Percentiles rank a stretch among this genome's conserved stretches.
Evolutionary conservation across 2,329 filamentous ascomycete genomes (phyloP).

Genomic region (Alternaria brassicae): DNA sequence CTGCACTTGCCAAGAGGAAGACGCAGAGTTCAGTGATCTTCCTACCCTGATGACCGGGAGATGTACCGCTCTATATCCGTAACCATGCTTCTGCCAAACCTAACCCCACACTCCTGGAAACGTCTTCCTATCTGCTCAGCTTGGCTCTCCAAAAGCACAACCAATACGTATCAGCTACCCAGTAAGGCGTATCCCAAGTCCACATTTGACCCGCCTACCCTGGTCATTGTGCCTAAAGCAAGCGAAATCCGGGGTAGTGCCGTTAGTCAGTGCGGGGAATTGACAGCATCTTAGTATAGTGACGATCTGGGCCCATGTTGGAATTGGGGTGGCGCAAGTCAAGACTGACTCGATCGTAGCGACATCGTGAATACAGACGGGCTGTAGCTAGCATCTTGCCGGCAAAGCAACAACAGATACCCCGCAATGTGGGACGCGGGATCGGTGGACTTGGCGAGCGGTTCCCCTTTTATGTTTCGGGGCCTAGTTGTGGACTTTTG

Average conservation of each 20-base stretch:
- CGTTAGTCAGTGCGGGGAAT: slow-evolving; percentile 36
- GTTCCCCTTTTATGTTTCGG: slow-evolving; percentile 12
- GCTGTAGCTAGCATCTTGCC: slow-evolving; percentile 16
- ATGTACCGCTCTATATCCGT: background rate
- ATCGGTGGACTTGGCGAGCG: background rate
- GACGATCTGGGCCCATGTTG: slow-evolving; percentile 12
- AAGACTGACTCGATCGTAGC: slow-evolving; percentile 28
- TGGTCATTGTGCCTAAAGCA: slow-evolving; percentile 8
- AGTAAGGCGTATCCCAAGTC: slow-evolving; percentile 4
- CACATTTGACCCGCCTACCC: slow-evolving; percentile 8
- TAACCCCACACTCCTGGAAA: slow-evolving; percentile 13
- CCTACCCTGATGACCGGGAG: background rate
- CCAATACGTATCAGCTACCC: background rate
- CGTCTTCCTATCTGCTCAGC: slow-evolving; percentile 16
- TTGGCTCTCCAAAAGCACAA: background rate
- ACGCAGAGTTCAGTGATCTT: background rate
- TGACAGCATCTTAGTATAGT: slow-evolving; percentile 1
- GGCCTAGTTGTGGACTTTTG: background rate
- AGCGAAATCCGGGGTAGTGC: slow-evolving; percentile 30
- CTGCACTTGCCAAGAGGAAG: background rate
- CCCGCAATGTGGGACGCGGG: slow-evolving; percentile 20
- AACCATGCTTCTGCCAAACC: background rate
- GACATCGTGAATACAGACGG: slow-evolving; percentile 3
- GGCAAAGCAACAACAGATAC: slow-evolving; percentile 17
- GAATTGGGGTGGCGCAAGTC: slow-evolving; percentile 6